These are phyloP conservation scores for Funneliformis mosseae DNA, from an alignment of 192 early-diverging fungal genomes.

Conservation along the genomic window DNA sequence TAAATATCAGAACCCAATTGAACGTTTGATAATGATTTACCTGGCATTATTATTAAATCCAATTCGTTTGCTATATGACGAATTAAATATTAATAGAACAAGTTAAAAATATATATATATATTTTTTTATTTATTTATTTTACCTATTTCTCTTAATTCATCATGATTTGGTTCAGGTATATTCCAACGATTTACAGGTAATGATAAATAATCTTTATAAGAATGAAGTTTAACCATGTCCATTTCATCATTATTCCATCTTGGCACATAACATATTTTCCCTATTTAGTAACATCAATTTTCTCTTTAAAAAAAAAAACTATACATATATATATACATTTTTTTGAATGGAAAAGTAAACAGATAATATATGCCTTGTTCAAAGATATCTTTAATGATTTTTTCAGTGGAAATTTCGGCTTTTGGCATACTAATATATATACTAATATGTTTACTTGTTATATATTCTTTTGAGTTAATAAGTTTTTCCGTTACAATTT, in stretches of 20 bases:
- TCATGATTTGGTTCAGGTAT: conserved; percentile 65
- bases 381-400: conserved; percentile 51
- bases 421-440: conserved; percentile 57
- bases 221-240: conserved; percentile 70
- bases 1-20: not conserved
- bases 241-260: conserved; percentile 54
- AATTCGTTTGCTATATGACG: conserved; percentile 17
- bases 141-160: conserved; percentile 59
- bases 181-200: conserved; percentile 67
- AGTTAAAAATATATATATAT: too few relatives aligned
- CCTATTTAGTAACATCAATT: conserved; percentile 33
- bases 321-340: not conserved
- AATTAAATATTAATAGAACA: not conserved
- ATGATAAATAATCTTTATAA: conserved; percentile 56
- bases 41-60: conserved; percentile 34
- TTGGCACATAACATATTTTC: conserved; percentile 58
- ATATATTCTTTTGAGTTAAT: conserved; percentile 40
- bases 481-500: conserved; percentile 45
- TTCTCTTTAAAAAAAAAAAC: conserved; percentile 3
- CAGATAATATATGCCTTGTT: conserved; percentile 42
- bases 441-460: conserved; percentile 48
- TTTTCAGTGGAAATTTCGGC: conserved; percentile 52
- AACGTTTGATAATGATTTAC: not conserved
- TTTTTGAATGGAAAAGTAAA: not conserved
- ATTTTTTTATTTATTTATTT: not conserved